Evolutionary conservation across 1,139 yeast species (phyloP).

Genomic region (Eremothecium coryli): DNA sequence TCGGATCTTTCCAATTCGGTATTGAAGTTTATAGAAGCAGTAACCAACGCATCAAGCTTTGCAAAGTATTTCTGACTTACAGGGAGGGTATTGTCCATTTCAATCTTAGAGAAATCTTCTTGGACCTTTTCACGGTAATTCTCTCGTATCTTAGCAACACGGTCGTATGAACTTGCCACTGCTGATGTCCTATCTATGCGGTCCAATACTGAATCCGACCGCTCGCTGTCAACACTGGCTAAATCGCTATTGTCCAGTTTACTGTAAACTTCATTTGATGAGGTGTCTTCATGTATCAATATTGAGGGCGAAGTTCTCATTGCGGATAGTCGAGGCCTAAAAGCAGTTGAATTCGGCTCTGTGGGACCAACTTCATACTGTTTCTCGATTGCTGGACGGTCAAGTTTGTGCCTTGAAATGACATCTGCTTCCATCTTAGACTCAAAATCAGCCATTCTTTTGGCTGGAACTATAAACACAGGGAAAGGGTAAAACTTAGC

Average conservation of each 20-base stretch:
- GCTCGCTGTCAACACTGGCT: neutral
- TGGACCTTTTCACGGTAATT: constrained; percentile 14
- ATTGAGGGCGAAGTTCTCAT: constrained; percentile 1
- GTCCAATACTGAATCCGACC: constrained; percentile 4
- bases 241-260: constrained; percentile 1
- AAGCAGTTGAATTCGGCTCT: neutral
- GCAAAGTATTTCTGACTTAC: constrained; percentile 8
- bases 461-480: constrained; percentile 56
- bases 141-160: constrained; percentile 5
- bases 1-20: constrained; percentile 17
- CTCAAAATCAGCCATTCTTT: constrained; percentile 52
- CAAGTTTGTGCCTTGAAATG: constrained; percentile 1
- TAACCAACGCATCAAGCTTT: constrained; percentile 19
- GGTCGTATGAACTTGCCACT: constrained; percentile 6
- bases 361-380: neutral
- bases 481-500: constrained; percentile 63
- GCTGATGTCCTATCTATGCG: constrained; percentile 4
- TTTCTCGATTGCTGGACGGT: neutral
- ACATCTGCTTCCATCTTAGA: constrained; percentile 21
- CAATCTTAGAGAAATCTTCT: constrained; percentile 10
- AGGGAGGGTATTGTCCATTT: constrained; percentile 6
- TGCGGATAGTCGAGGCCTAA: neutral
- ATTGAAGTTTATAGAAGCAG: constrained; percentile 22
- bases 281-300: neutral
- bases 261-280: neutral